Evolutionary conservation across 2,329 filamentous ascomycete species (phyloP), one percentile per base, ranked within the genome.

Genomic region (Aspergillus spinulosporus): DNA sequence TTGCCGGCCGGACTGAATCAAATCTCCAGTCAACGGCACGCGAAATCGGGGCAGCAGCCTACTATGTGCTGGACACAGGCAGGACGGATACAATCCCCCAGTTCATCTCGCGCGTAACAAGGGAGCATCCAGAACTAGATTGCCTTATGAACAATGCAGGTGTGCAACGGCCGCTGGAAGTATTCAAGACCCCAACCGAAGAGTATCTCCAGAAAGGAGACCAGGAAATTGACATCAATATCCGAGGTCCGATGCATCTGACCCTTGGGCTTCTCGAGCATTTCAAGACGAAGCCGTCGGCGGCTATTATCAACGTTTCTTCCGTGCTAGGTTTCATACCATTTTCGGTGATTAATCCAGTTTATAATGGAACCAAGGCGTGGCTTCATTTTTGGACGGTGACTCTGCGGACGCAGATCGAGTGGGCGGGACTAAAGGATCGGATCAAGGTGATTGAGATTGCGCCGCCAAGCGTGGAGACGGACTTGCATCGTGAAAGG

Each of bases 101-200:
- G 0, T 83, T 84, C 59, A 69, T 80, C 52, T 54, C 74, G 42
- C 73, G 72, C n/a, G 64, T 85, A 40, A 77, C 73, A 2, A 59
- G 58, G 2, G 77, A 83, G 4, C 78, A 85, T 61, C 80, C 80
- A 0, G 78, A 83, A 4, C 65, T 85, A 2, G 82, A 86, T 68
- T 85, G 82, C 60, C 65, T 85, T 0, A 72, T 85, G 64, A 85
- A 85, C 70, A 85, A 86, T 53, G 82, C 82, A 0, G 82, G 82
- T 1, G 80, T 85, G 0, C 82, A 85, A 64, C 70, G 81, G 2
- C 82, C 81, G 0, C 74, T 86, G 1, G 67, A 80, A 12, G 72
- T 82, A 0, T 74, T 72, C 37, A 64, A 72, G n/a, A 64, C 58
- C 61, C 5, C 52, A 59, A 8, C 62, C 56, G 15, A 74, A 26